These are phyloP conservation scores for Lactarius sanguifluus DNA, from an alignment of 768 basidiomycete species.

Conservation along the genomic window DNA sequence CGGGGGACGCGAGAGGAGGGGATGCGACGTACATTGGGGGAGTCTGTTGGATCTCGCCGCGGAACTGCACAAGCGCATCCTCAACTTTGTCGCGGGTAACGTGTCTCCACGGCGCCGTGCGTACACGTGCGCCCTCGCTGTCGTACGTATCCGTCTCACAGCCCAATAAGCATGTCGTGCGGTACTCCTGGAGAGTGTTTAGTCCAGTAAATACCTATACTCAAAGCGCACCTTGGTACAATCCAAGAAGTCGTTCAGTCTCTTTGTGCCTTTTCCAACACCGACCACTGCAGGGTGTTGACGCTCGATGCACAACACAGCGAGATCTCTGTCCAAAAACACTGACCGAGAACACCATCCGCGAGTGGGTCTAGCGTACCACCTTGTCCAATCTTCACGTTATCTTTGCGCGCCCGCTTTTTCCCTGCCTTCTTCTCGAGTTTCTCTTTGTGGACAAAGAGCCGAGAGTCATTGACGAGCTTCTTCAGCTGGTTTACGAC, in stretches of 20 bases:
- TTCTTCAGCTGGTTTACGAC: slow-evolving; percentile 82
- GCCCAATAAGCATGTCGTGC: slow-evolving; percentile 86
- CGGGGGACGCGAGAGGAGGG: neutral
- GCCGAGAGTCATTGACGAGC: slow-evolving; percentile 68
- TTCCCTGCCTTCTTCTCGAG: slow-evolving; percentile 52
- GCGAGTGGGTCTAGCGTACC: slow-evolving; percentile 97
- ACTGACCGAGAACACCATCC: slow-evolving; percentile 86
- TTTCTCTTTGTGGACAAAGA: slow-evolving; percentile 67
- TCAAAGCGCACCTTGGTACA: slow-evolving; percentile 72
- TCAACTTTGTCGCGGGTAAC: slow-evolving; percentile 79
- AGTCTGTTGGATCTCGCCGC: slow-evolving; percentile 84
- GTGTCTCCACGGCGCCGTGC: slow-evolving; percentile 76
- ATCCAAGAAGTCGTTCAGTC: slow-evolving; percentile 75
- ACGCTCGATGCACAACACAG: slow-evolving; percentile 17
- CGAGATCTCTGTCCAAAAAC: neutral
- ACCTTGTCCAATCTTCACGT: slow-evolving; percentile 86
- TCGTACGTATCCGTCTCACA: slow-evolving; percentile 96
- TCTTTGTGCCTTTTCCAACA: slow-evolving; percentile 87
- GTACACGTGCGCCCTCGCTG: slow-evolving; percentile 79
- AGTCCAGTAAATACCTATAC: neutral
- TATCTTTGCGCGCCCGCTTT: slow-evolving; percentile 44
- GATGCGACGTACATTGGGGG: slow-evolving; percentile 76
- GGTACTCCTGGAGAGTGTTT: slow-evolving; percentile 69
- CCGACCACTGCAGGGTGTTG: slow-evolving; percentile 67
- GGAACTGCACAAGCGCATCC: slow-evolving; percentile 64